phyloP scores from a whole-genome alignment of 106 monocot species.

The Platanthera zijinensis region DNA sequence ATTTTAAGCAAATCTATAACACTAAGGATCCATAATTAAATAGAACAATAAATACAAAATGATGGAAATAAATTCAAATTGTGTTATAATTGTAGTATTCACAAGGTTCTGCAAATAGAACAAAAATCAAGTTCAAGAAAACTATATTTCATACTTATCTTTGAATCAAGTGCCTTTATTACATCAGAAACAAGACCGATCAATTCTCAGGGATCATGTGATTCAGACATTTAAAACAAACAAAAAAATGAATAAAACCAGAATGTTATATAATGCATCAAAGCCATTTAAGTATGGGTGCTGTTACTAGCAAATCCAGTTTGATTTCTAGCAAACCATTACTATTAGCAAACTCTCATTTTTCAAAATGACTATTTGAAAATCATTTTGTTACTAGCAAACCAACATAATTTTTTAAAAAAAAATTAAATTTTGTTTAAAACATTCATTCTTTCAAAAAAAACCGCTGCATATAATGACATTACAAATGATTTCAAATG shows the following conservation, averaged over 20 bases:
- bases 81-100: not conserved
- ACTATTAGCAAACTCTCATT: too few relatives aligned
- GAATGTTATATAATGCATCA: not conserved
- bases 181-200: not conserved
- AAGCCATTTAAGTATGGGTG: not conserved
- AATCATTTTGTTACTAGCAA: too few relatives aligned
- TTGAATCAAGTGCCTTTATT: not conserved
- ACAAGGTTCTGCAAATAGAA: not conserved
- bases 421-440: too few relatives aligned
- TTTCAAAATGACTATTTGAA: too few relatives aligned
- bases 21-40: not conserved
- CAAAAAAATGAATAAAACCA: not conserved
- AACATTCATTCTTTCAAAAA: too few relatives aligned
- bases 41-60: not conserved
- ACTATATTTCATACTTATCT: not conserved
- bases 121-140: not conserved
- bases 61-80: not conserved
- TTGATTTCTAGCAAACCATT: too few relatives aligned
- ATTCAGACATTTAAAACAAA: not conserved
- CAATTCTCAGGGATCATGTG: not conserved
- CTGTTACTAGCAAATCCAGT: too few relatives aligned
- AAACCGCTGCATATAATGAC: too few relatives aligned
- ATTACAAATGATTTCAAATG: too few relatives aligned
- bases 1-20: not conserved
- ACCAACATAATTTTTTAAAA: too few relatives aligned